Base-by-base conservation (phyloP, 2,329 filamentous ascomycete species). In the Laburnicola sp. region DNA sequence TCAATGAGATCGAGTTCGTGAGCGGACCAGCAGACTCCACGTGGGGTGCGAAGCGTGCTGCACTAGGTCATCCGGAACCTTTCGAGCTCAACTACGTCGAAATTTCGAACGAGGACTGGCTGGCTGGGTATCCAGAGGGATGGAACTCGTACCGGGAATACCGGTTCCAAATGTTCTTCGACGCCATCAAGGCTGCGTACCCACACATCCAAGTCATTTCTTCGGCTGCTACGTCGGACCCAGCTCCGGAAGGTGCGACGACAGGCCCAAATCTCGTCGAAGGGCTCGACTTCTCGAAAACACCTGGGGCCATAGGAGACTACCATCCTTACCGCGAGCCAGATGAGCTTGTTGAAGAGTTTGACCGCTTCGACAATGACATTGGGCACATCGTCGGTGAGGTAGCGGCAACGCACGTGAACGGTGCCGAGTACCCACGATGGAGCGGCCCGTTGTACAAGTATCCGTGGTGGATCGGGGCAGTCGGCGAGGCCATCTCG, bases 401-500 rank as follows among this genome's bases (percentile, higher is more conserved):
- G 54, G 72, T 72, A 31, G 69, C 71, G 11, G 65, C 65, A 3
- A 64, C 58, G 2, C 68, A 71, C 37, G 59, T 63, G 28, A 69
- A 71, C 48, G 68, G 66, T 9, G 68, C 53, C 0, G 52, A 53
- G 36, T 42, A 50, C 30, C 46, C 61, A 30, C 57, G 63, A 49
- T 71, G 67, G 68, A 47, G 59, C 1, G 64, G 61, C 3, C 31
- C 48, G 5, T 44, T 69, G 4, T 58, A 62, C 53, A 56, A 48
- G 10, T 67, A 62, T 44, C 59, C 65, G 8, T 73, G 62, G 63
- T 68, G 70, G 83, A 80, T 82, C 43, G 84, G 83, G 25, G 76
- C 80, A 6, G 82, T 88, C 2, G 80, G 80, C 10, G 86, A 88
- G 65, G 85, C 83, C 23, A 77, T 88, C n/a, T 85, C 81, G 48